Percentiles rank a stretch among this genome's conserved stretches.
Conservation (phyloP, 768 basidiomycete genomes). For the Floccularia luteovirens region DNA sequence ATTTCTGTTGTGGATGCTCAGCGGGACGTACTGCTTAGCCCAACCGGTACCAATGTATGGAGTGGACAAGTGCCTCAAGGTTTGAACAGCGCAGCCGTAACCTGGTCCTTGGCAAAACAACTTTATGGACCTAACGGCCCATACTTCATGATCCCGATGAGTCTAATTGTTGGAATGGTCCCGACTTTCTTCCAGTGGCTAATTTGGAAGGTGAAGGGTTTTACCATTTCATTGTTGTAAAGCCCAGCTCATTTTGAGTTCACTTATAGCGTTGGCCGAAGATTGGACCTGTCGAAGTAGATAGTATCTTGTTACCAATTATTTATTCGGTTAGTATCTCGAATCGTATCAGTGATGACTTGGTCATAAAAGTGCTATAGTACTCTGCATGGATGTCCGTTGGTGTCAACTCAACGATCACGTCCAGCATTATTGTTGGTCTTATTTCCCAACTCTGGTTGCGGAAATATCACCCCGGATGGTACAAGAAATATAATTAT, state of each 20-base stretch:
- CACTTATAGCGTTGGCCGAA: slow-evolving; percentile 40
- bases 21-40: slow-evolving; percentile 42
- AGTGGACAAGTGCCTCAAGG: slow-evolving; percentile 43
- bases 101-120: slow-evolving; percentile 57
- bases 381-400: slow-evolving; percentile 33
- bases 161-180: slow-evolving; percentile 44
- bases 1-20: slow-evolving; percentile 43
- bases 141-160: slow-evolving; percentile 50
- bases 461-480: slow-evolving; percentile 48
- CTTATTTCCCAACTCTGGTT: slow-evolving; percentile 56
- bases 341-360: background rate
- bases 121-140: slow-evolving; percentile 46
- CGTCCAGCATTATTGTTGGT: slow-evolving; percentile 41
- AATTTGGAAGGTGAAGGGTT: slow-evolving; percentile 32
- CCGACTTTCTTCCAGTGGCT: slow-evolving; percentile 48
- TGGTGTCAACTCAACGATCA: slow-evolving; percentile 49
- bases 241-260: background rate
- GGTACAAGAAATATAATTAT: slow-evolving; percentile 66
- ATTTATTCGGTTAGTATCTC: slow-evolving; percentile 37
- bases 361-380: slow-evolving; percentile 11
- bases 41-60: slow-evolving; percentile 57
- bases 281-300: slow-evolving; percentile 43
- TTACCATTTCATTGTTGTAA: background rate
- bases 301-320: slow-evolving; percentile 45
- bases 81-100: slow-evolving; percentile 51